Base-by-base conservation (phyloP, 2,329 filamentous ascomycete genomes). In the Penicillium sp. region DNA sequence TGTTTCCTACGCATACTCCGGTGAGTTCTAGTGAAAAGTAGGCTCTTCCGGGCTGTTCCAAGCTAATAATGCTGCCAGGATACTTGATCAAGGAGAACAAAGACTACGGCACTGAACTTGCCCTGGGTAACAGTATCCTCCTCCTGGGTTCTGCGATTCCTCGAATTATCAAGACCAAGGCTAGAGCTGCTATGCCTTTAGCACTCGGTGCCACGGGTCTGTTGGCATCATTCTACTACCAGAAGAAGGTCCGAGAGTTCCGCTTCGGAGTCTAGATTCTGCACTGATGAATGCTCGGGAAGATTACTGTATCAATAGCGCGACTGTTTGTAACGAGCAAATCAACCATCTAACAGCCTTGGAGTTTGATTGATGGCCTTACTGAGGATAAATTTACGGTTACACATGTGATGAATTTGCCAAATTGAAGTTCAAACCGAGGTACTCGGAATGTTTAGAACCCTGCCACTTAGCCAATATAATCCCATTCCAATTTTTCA, bases 81-180 rank as follows among this genome's bases (percentile, higher is more conserved):
- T 60, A 60, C 24, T 31, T 61, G 21, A 58, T 61, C 41, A 61
- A 61, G 16, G 41, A 60, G 42, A 61, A 61, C 51, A 58, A 58
- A 44, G 59, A 61, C 50, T 61, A 61, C 45, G 59, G 59, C 45
- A 58, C 59, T 9, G 59, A 61, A 24, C 53, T 61, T 21, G 59
- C 59, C 43, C n/a, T 61, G 16, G 59, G 55, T 40, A 61, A 60
- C 46, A 61, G 59, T 32, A 10, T 60, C 5, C 32, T 60, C 38
- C 27, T 61, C 16, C 51, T 61, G 1, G 58, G 56, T 2, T 58
- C 59, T 13, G 59, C 50, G 4, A 44, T 56, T 11, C 46, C 56
- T 4, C 7, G 59, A 7, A 51, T 51, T 8, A 45, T 60, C 21
- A 61, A 61, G 41, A 61, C 59, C 0, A 27, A 44, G 14, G 58